Evolutionary conservation across 495 filamentous ascomycete species (phyloP).

Genomic region (Jackrogersella minutella): DNA sequence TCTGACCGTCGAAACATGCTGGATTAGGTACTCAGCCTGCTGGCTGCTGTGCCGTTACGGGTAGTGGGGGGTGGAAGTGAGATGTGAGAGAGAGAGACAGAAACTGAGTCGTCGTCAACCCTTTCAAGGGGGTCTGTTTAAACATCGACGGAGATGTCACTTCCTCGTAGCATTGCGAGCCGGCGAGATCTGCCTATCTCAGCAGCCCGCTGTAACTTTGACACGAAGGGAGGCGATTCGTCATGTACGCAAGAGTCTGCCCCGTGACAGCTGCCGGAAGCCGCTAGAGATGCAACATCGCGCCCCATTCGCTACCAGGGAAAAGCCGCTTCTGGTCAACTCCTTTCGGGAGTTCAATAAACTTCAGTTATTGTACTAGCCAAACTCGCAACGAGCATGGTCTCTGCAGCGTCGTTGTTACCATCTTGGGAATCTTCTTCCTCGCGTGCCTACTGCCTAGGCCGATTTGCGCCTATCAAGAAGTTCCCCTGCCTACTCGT

Average conservation of each 20-base stretch:
- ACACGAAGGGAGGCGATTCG: conserved; percentile 32
- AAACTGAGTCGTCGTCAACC: conserved; percentile 14
- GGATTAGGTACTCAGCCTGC: conserved; percentile 14
- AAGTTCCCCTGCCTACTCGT: conserved; percentile 38
- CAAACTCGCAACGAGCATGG: conserved; percentile 22
- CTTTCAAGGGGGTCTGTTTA: conserved; percentile 34
- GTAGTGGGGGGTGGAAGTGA: neutral
- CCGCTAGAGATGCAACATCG: conserved; percentile 41
- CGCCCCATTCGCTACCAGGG: conserved; percentile 40
- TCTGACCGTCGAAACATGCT: neutral
- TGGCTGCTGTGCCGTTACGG: neutral
- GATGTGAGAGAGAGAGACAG: neutral
- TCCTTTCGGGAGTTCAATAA: conserved; percentile 44
- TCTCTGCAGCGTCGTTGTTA: conserved; percentile 24
- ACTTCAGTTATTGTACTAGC: conserved; percentile 27
- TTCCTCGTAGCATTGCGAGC: conserved; percentile 37
- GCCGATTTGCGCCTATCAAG: conserved; percentile 34
- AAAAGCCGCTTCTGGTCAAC: conserved; percentile 33
- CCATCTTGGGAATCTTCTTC: conserved; percentile 40
- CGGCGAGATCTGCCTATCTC: conserved; percentile 44
- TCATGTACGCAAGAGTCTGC: conserved; percentile 29
- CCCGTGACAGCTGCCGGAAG: conserved; percentile 45
- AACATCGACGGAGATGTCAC: conserved; percentile 31
- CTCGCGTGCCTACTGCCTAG: conserved; percentile 33
- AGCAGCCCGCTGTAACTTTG: conserved; percentile 36